Base-by-base conservation (phyloP, 2,329 filamentous ascomycete species). In the Cytospora mali region DNA sequence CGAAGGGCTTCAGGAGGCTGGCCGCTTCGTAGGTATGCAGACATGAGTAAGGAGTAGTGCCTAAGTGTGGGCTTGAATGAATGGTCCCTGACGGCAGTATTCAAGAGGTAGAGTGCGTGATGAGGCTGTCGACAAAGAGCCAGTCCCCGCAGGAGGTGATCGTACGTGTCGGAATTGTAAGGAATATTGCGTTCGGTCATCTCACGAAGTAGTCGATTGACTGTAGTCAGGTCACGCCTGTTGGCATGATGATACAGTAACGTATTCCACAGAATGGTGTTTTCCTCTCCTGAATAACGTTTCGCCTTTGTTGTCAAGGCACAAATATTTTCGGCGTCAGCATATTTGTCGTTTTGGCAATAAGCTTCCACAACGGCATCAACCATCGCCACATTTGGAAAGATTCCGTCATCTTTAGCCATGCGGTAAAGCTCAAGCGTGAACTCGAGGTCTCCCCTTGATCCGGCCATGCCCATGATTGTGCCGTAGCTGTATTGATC, bases 241-340 rank as follows among this genome's bases (percentile, higher is more conserved):
- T 85, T 77, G 7, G 90, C 91, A 72, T 92, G 83, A 64, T 89
- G 85, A 61, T 83, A 81, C 5, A 97, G 78, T 33, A 97, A 76
- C 58, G 86, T 81, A 71, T 97, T 97, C 91, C 91, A 97, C 71
- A 92, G 85, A 33, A 81, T 78, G 2, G 87, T 87, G 25, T 83
- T 77, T 6, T 71, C 66, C n/a, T 74, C 75, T 1, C 81, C 77
- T 1, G 85, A 81, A 21, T 58, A 65, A 4, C 79, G 72, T 0
- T 79, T 76, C 65, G 80, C 78, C 14, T 75, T 74, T 25, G 87
- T 77, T 33, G 86, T 81, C 51, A 83, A 82, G 55, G 83, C 71
- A 33, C 88, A 85, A 55, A 91, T 77, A 46, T 76, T 76, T 72
- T 88, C 82, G 4, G 89, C 88, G 68, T 85, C 79, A 13, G 74